phyloP scores from a whole-genome alignment of 371 early-diverging fungal genomes.

The Mucor plumbeus region DNA sequence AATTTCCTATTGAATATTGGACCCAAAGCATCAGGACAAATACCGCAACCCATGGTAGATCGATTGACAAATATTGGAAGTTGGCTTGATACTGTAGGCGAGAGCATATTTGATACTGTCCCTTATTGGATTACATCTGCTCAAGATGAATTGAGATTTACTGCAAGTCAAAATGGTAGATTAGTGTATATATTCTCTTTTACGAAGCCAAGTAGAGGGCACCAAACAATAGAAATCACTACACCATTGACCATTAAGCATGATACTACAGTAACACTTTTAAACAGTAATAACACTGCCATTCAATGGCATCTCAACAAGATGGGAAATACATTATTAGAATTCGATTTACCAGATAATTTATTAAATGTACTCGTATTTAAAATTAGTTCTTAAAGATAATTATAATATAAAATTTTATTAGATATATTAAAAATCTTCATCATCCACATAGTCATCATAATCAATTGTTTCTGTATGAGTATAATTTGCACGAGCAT shows the following conservation, averaged over 20 bases:
- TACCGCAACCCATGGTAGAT: constrained; percentile 23
- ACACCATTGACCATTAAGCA: not conserved
- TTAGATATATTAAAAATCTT: constrained; percentile 11
- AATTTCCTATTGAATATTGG: constrained; percentile 42
- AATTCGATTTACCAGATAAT: not conserved
- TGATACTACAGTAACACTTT: not conserved
- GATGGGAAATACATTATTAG: not conserved
- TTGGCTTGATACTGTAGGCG: constrained; percentile 27
- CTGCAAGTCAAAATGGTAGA: constrained; percentile 20
- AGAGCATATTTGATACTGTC: constrained; percentile 11
- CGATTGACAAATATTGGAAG: constrained; percentile 25
- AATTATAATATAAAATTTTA: not conserved
- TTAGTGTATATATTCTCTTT: constrained; percentile 31
- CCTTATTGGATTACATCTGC: constrained; percentile 22
- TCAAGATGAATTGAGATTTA: constrained; percentile 24
- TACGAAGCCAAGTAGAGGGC: not conserved
- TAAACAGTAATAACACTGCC: not conserved
- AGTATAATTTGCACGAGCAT: constrained; percentile 38
- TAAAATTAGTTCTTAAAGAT: constrained; percentile 3
- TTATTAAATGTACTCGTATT: constrained; percentile 2
- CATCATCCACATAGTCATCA: constrained; percentile 36
- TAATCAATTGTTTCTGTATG: constrained; percentile 36
- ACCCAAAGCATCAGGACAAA: constrained; percentile 32
- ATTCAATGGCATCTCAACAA: not conserved
- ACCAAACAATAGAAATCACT: not conserved